Conservation (phyloP, 2,329 filamentous ascomycete species). For the Colletotrichum higginsianum region DNA sequence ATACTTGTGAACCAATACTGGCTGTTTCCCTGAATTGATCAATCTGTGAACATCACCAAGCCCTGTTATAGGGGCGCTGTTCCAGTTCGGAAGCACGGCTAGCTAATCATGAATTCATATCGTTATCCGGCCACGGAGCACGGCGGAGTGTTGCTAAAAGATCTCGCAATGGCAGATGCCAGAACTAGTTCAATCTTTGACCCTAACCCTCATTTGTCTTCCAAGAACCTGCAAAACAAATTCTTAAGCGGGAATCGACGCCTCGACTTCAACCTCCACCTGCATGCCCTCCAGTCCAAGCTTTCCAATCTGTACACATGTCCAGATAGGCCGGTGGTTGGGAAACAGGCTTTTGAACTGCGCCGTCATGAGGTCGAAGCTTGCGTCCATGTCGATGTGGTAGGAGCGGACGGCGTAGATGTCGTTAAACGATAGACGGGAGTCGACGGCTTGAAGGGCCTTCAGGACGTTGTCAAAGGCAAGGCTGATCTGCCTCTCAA, state of each 20-base stretch:
- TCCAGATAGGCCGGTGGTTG: slow-evolving; percentile 68
- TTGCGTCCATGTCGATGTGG: slow-evolving; percentile 46
- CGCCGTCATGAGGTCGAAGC: slow-evolving; percentile 57
- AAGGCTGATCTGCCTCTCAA: slow-evolving; percentile 59
- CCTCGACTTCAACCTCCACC: slow-evolving; percentile 71
- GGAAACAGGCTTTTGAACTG: slow-evolving; percentile 67
- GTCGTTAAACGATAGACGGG: slow-evolving; percentile 52
- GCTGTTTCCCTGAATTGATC: too few relatives aligned
- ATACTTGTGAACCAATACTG: too few relatives aligned
- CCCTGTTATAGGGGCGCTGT: too few relatives aligned
- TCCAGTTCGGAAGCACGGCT: too few relatives aligned
- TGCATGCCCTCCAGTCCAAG: slow-evolving; percentile 66
- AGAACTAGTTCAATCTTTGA: too few relatives aligned
- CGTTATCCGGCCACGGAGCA: too few relatives aligned
- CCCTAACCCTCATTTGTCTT: too few relatives aligned
- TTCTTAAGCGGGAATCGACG: slow-evolving; percentile 45
- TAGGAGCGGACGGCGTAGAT: slow-evolving; percentile 47
- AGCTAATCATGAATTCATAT: too few relatives aligned
- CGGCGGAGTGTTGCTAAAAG: too few relatives aligned
- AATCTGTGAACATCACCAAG: too few relatives aligned
- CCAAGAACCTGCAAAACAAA: too few relatives aligned
- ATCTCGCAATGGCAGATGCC: too few relatives aligned
- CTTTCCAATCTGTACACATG: slow-evolving; percentile 63
- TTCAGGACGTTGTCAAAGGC: slow-evolving; percentile 47
- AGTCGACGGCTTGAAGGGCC: slow-evolving; percentile 45